Percentiles rank a stretch among this genome's conserved stretches.
These are phyloP conservation scores for Plenodomus biglobosus DNA, from an alignment of 2,329 filamentous ascomycete species.

Conservation along the genomic window DNA sequence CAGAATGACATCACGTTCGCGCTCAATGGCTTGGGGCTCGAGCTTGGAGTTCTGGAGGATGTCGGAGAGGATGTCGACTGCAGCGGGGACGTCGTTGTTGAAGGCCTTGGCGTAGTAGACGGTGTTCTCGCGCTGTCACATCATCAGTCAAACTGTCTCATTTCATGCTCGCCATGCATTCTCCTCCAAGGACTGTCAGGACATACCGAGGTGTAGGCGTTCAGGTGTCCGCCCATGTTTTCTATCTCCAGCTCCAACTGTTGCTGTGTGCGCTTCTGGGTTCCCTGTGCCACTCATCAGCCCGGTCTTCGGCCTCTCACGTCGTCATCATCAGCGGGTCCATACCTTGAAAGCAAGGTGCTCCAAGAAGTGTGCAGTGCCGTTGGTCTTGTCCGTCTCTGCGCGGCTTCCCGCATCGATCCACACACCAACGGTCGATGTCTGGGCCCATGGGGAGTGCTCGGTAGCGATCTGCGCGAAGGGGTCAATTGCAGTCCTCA, in stretches of 20 bases:
- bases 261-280: conserved; percentile 89
- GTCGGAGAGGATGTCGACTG: conserved; percentile 97
- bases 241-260: conserved; percentile 99
- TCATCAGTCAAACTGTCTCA: conserved; percentile 26
- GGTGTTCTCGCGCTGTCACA: conserved; percentile 86
- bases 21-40: conserved; percentile 87
- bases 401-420: conserved; percentile 98
- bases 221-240: conserved; percentile 99
- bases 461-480: conserved; percentile 83
- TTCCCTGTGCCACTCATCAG: conserved; percentile 64
- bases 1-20: conserved; percentile 97
- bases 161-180: background rate
- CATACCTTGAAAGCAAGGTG: conserved; percentile 98
- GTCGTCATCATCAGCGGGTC: conserved; percentile 5
- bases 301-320: conserved; percentile 2
- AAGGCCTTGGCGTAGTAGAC: conserved; percentile 99
- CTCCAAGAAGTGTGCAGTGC: conserved; percentile 99
- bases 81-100: conserved; percentile 94
- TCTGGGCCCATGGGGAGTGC: conserved; percentile 97
- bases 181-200: conserved; percentile 9
- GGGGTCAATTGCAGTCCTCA: conserved; percentile 38
- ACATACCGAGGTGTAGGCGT: conserved; percentile 97
- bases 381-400: conserved; percentile 98
- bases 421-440: conserved; percentile 97
- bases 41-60: conserved; percentile 99